Conservation (phyloP, 768 basidiomycete genomes). For the Termitomyces sp. region DNA sequence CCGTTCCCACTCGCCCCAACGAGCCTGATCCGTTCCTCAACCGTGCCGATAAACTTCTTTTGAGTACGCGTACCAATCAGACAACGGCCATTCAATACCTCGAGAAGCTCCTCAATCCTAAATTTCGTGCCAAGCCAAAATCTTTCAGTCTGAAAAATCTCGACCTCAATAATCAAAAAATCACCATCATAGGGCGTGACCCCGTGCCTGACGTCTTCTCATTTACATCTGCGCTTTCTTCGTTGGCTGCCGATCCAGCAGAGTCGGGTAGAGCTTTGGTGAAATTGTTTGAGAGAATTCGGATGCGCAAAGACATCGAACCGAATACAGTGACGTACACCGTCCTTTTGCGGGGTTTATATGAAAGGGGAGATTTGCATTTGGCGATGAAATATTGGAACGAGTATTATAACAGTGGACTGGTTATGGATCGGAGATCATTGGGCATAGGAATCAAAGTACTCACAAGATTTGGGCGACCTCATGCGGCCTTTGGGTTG, state of each 20-base stretch:
- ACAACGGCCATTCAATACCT: conserved; percentile 45
- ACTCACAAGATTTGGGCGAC: conserved; percentile 34
- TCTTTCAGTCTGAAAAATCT: neutral
- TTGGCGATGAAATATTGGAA: conserved; percentile 41
- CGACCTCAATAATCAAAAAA: neutral
- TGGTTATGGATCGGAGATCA: conserved; percentile 38
- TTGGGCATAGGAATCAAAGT: conserved; percentile 47
- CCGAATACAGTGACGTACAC: conserved; percentile 47
- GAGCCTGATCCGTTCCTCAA: conserved; percentile 9
- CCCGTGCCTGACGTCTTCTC: conserved; percentile 35
- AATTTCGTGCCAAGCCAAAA: neutral
- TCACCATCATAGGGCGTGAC: conserved; percentile 9
- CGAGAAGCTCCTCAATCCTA: conserved; percentile 20
- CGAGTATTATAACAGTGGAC: conserved; percentile 26
- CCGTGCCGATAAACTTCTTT: conserved; percentile 36
- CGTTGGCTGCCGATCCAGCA: conserved; percentile 34
- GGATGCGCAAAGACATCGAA: conserved; percentile 18
- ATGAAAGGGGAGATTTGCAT: conserved; percentile 32
- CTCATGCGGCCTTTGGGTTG: conserved; percentile 39
- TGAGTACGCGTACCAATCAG: conserved; percentile 35
- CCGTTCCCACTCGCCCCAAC: neutral
- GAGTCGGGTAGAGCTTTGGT: conserved; percentile 14
- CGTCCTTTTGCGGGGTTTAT: conserved; percentile 46
- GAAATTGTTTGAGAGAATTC: neutral
- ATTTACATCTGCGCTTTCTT: conserved; percentile 39